Conservation (phyloP, 2,329 filamentous ascomycete genomes). For the Elsinoe ampelina region DNA sequence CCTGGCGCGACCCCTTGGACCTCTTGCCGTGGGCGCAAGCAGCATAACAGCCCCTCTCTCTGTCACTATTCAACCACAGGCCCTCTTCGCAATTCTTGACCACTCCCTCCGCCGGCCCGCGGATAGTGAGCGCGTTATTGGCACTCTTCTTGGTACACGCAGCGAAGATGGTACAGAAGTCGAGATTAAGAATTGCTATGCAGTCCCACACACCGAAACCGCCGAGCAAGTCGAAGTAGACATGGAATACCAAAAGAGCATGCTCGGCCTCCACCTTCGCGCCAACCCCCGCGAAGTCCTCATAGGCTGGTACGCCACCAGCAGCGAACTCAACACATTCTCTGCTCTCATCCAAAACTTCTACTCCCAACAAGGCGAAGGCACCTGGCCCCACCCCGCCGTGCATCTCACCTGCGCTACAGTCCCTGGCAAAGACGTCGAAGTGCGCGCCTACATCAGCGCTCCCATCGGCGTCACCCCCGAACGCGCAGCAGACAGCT, state of each 20-base stretch:
- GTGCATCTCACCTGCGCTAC: slow-evolving; percentile 94
- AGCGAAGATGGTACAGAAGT: slow-evolving; percentile 96
- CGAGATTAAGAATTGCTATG: slow-evolving; percentile 92
- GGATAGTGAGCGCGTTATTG: slow-evolving; percentile 92
- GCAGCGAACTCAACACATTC: slow-evolving; percentile 95
- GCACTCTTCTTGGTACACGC: slow-evolving; percentile 83
- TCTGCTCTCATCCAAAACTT: slow-evolving; percentile 99
- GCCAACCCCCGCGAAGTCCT: slow-evolving; percentile 88
- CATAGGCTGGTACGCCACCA: slow-evolving; percentile 97
- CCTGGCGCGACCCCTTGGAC: slow-evolving; percentile 83
- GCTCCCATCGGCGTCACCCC: slow-evolving; percentile 90
- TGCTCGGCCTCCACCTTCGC: slow-evolving; percentile 90
- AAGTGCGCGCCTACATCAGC: slow-evolving; percentile 88
- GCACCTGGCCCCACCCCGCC: slow-evolving; percentile 94
- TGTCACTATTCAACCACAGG: slow-evolving; percentile 91
- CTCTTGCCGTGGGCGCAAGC: slow-evolving; percentile 67
- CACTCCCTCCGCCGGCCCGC: slow-evolving; percentile 87
- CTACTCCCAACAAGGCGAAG: slow-evolving; percentile 92
- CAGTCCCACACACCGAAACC: slow-evolving; percentile 96
- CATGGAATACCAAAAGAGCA: slow-evolving; percentile 99
- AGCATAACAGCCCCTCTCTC: slow-evolving; percentile 83
- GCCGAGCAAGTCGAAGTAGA: slow-evolving; percentile 98
- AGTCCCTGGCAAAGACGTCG: slow-evolving; percentile 76
- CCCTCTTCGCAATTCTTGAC: slow-evolving; percentile 63
- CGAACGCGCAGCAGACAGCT: slow-evolving; percentile 90